These are phyloP conservation scores for Tuber borchii DNA, from an alignment of 495 filamentous ascomycete genomes.

Conservation along the genomic window DNA sequence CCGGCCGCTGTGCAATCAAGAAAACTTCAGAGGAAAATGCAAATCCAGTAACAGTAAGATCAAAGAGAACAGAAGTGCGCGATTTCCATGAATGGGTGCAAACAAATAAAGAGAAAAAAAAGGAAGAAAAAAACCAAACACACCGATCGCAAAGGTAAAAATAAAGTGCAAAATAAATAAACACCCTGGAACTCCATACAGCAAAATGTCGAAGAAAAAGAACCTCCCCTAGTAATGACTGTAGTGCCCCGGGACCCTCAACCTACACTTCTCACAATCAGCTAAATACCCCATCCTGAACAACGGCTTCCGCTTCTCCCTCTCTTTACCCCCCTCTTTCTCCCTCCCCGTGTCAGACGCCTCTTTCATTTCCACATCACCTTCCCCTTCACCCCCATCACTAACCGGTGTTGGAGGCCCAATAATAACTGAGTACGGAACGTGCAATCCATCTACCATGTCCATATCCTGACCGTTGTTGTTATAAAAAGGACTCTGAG, in stretches of 20 bases:
- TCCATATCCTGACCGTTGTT: neutral
- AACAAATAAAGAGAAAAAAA: conserved; percentile 18
- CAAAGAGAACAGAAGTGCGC: neutral
- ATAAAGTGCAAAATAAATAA: conserved; percentile 13
- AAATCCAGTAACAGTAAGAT: neutral
- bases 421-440: conserved; percentile 14
- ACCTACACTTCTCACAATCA: conserved; percentile 34
- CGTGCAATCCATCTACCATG: neutral
- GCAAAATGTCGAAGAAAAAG: neutral
- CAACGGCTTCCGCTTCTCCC: conserved; percentile 14
- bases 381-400: conserved; percentile 15
- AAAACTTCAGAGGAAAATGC: neutral
- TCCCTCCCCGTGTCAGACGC: neutral
- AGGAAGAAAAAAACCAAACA: conserved; percentile 3
- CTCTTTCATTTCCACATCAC: conserved; percentile 32
- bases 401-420: conserved; percentile 25
- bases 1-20: neutral
- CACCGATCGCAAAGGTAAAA: conserved; percentile 9
- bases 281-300: conserved; percentile 34
- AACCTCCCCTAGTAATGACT: conserved; percentile 20
- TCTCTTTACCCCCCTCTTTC: neutral
- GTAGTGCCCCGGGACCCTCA: conserved; percentile 36
- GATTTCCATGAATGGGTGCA: neutral
- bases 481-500: neutral
- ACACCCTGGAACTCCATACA: neutral